Evolutionary conservation across 2,329 filamentous ascomycete genomes (phyloP).

Genomic region (Drechslerella coelobrocha): DNA sequence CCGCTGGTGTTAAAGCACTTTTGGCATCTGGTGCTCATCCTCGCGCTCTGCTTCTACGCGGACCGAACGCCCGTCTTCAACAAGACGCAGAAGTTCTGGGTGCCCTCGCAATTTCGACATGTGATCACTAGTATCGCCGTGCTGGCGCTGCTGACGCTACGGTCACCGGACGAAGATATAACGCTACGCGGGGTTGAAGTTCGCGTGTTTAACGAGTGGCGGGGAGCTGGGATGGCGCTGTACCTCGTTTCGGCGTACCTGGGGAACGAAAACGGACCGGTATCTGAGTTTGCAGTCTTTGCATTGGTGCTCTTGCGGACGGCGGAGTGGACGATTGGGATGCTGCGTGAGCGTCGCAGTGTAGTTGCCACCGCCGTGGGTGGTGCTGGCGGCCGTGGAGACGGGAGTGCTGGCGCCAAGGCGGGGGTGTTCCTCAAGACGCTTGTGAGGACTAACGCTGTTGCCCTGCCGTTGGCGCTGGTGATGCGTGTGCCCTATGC

Average conservation of each 20-base stretch:
- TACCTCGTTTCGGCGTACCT: constrained; percentile 68
- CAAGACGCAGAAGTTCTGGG: constrained; percentile 63
- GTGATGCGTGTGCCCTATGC: constrained; percentile 66
- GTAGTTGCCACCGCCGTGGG: no score
- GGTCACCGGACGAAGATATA: constrained; percentile 28
- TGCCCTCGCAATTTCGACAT: constrained; percentile 56
- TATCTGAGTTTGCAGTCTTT: constrained; percentile 62
- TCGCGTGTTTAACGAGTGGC: constrained; percentile 70
- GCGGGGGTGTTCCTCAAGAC: constrained; percentile 64
- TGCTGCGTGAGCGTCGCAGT: constrained; percentile 64
- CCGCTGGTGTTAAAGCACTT: constrained; percentile 21
- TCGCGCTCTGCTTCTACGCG: constrained; percentile 63
- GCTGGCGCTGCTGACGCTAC: constrained; percentile 53
- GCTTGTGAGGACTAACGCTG: constrained; percentile 66
- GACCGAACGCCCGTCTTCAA: constrained; percentile 66
- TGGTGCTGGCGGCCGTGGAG: no score
- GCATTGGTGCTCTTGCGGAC: constrained; percentile 67
- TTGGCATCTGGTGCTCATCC: constrained; percentile 54
- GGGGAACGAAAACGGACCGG: constrained; percentile 59
- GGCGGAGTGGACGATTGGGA: constrained; percentile 68
- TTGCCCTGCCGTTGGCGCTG: constrained; percentile 65
- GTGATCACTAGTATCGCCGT: constrained; percentile 54
- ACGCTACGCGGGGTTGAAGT: constrained; percentile 61
- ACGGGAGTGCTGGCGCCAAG: no score
- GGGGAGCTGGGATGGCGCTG: constrained; percentile 69